Evolutionary conservation across 768 basidiomycete genomes (phyloP).

Genomic region (Leucogyrophana mollusca): DNA sequence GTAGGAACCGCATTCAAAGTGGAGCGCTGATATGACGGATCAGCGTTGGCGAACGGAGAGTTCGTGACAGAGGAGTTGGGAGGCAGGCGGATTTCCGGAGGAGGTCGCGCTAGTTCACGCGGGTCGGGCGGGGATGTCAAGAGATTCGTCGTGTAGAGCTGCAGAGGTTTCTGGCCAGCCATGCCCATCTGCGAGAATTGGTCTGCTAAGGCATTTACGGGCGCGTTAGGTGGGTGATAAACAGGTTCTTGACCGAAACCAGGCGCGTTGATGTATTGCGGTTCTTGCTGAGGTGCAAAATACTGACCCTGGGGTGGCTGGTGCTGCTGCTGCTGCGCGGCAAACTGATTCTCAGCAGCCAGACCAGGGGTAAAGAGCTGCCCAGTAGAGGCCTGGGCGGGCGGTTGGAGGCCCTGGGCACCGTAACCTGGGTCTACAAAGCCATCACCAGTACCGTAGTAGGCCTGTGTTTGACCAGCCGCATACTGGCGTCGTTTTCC

Average conservation of each 20-base stretch:
- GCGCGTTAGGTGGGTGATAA: slow-evolving; percentile 36
- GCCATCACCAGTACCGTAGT: slow-evolving; percentile 57
- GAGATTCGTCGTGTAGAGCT: slow-evolving; percentile 86
- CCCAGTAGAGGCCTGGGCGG: slow-evolving; percentile 31
- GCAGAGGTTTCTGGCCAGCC: slow-evolving; percentile 71
- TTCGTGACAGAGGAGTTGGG: slow-evolving; percentile 80
- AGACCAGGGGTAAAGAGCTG: slow-evolving; percentile 89
- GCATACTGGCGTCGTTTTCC: slow-evolving; percentile 90
- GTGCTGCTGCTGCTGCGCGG: slow-evolving; percentile 59
- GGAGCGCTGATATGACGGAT: slow-evolving; percentile 87
- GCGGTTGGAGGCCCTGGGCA: slow-evolving; percentile 32
- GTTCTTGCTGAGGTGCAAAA: slow-evolving; percentile 42
- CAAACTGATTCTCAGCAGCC: slow-evolving; percentile 66
- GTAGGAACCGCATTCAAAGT: slow-evolving; percentile 94
- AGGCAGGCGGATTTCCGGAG: slow-evolving; percentile 89
- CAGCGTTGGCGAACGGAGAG: slow-evolving; percentile 78
- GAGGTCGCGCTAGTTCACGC: slow-evolving; percentile 72
- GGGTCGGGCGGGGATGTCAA: slow-evolving; percentile 93
- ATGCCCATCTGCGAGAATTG: slow-evolving; percentile 92
- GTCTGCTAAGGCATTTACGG: slow-evolving; percentile 64
- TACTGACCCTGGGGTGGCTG: slow-evolving; percentile 44
- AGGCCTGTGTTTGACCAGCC: slow-evolving; percentile 88
- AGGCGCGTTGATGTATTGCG: slow-evolving; percentile 45
- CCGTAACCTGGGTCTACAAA: slow-evolving; percentile 46
- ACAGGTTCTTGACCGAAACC: slow-evolving; percentile 42